Base-by-base conservation (phyloP, 208 protist genomes). In the Trypanosoma melophagium region DNA sequence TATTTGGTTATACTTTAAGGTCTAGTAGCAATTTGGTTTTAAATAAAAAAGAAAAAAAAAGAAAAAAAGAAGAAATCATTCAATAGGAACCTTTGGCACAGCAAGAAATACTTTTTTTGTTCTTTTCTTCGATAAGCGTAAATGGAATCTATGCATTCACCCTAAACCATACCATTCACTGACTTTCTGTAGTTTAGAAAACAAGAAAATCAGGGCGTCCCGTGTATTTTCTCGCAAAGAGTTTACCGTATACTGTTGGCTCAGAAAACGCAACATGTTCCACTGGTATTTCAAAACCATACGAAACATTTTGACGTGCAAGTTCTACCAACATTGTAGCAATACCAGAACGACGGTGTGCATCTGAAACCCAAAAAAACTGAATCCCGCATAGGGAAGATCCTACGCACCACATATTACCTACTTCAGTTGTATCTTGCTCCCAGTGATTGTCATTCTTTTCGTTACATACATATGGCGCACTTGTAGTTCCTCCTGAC, bases 181-280 rank as follows among this genome's bases (percentile, higher is more conserved):
- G n/a, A n/a, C n/a, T n/a, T n/a, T n/a, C n/a, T n/a, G n/a, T n/a
- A n/a, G n/a, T 38, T 74, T 38, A 74, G 35, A 74, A 81, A 22
- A 81, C 47, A n/a, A 81, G 56, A 64, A 81, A 87, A 49, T 88
- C 79, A 22, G 69, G 25, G 13, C 81, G 66, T 8, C 66, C 70
- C 3, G 69, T 59, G 62, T 89, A 92, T 9, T 65, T 75, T 19
- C 53, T 63, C n/a, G 83, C 83, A 49, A 92, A 84, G 9, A 54
- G 19, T 38, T 28, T 60, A 12, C 86, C 86, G 44, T 77, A 41
- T 45, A 28, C 35, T 0, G 86, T 92, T 3, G 86, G 86, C 54
- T 92, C 83, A 16, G 74, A 77, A 42, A 92, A 92, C 2, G 86
- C 86, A 13, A 92, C 86, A 42, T 82, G 61, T 21, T 65, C 68